phyloP scores from a whole-genome alignment of 495 filamentous ascomycete species.

The Hyaloscypha bicolor region DNA sequence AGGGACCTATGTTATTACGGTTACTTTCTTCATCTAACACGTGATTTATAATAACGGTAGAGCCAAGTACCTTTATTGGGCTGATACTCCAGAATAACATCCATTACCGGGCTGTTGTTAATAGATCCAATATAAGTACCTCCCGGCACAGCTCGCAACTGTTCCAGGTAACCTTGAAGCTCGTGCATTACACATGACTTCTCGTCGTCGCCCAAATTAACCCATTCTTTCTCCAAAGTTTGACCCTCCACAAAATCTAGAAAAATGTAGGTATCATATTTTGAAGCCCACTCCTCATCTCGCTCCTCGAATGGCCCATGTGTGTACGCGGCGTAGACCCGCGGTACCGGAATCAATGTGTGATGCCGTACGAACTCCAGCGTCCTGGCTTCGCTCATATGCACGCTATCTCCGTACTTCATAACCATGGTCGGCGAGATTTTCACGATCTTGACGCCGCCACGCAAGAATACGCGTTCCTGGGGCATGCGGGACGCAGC shows the following conservation, averaged over 20 bases:
- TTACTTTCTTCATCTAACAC: conserved; percentile 6
- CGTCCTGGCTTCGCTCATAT: conserved; percentile 8
- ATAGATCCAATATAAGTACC: conserved; percentile 7
- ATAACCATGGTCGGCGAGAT: conserved; percentile 3
- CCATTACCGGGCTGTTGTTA: conserved; percentile 3
- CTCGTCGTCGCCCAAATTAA: conserved; percentile 3
- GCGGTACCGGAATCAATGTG: conserved; percentile 6
- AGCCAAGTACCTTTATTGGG: conserved; percentile 3
- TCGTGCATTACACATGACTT: conserved; percentile 6
- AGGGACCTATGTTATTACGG: conserved; percentile 7
- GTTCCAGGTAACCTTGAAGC: conserved; percentile 8
- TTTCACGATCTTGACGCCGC: conserved; percentile 7
- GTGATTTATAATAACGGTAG: neutral
- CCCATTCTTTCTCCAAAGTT: conserved; percentile 3
- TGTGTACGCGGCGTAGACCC: conserved; percentile 3
- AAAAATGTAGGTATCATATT: conserved; percentile 8
- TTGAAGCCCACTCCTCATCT: conserved; percentile 3
- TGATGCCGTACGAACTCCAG: conserved; percentile 7
- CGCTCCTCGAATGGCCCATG: conserved; percentile 7
- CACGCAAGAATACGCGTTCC: conserved; percentile 5
- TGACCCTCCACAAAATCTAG: conserved; percentile 7
- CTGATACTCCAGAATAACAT: conserved; percentile 5
- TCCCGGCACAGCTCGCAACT: conserved; percentile 8
- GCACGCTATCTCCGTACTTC: conserved; percentile 7
- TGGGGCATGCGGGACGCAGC: conserved; percentile 5